phyloP scores from a whole-genome alignment of 345 rosid species.

The Arabidopsis arenosa region DNA sequence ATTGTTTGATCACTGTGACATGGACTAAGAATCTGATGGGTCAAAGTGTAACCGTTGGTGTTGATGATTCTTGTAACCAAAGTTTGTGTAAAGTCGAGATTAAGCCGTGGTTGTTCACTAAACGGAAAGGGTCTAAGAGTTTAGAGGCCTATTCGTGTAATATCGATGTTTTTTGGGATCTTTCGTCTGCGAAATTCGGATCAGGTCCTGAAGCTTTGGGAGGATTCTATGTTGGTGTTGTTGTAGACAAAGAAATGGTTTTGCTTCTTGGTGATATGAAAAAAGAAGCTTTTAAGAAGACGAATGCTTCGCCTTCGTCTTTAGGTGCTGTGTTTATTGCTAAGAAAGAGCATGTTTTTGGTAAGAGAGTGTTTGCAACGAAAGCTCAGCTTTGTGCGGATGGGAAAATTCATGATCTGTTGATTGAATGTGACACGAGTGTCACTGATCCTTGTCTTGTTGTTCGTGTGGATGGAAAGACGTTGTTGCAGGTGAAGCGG shows the following conservation, averaged over 20 bases:
- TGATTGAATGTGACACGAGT: slow-evolving; percentile 81
- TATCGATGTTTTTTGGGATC: slow-evolving; percentile 74
- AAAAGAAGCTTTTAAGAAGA: slow-evolving; percentile 78
- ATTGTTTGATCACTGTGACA: slow-evolving; percentile 71
- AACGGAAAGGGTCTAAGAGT: slow-evolving; percentile 75
- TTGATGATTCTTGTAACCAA: slow-evolving; percentile 68
- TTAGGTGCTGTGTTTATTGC: slow-evolving; percentile 60
- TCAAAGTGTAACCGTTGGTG: slow-evolving; percentile 71
- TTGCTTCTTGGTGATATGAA: slow-evolving; percentile 84
- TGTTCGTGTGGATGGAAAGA: slow-evolving; percentile 79
- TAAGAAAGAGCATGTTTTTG: slow-evolving; percentile 82
- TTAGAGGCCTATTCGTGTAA: slow-evolving; percentile 60
- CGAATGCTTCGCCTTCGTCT: slow-evolving; percentile 48
- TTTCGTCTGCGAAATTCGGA: slow-evolving; percentile 78
- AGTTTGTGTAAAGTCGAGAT: slow-evolving; percentile 82
- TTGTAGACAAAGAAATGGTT: slow-evolving; percentile 63
- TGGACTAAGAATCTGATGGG: slow-evolving; percentile 93
- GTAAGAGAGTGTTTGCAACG: slow-evolving; percentile 75
- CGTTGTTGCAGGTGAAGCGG: slow-evolving; percentile 76
- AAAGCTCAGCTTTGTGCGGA: slow-evolving; percentile 71
- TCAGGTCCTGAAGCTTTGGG: slow-evolving; percentile 80
- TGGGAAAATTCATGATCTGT: slow-evolving; percentile 72
- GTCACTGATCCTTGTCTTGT: slow-evolving; percentile 72
- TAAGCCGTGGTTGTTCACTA: slow-evolving; percentile 90
- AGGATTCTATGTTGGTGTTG: slow-evolving; percentile 72